Evolutionary conservation across 352 stramenopile genomes (phyloP), one percentile per base, ranked within the genome.

Genomic region (Aphanomyces euteiches): DNA sequence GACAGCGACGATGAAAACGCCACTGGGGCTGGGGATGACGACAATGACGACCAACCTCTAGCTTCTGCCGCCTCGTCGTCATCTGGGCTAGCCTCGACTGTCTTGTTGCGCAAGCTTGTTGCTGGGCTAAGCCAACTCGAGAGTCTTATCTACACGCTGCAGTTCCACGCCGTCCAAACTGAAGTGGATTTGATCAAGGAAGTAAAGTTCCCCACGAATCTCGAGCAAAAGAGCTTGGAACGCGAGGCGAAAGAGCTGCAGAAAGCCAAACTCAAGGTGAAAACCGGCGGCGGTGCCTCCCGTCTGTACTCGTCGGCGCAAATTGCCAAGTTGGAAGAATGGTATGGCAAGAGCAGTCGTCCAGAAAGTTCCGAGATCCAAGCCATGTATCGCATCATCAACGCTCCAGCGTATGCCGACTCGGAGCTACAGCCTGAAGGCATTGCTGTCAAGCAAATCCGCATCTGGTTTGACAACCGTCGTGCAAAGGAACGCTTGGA

Each of bases 311-410:
- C 85, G 37, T 90, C 84, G 47, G 89, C 88, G 69, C 87, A 95
- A 69, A 95, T 95, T 70, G 80, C 90, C 57, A 95, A 95, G 61
- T 76, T 95, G n/a, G 87, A 95, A 56, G 87, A 93, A 70, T 95
- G 87, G 87, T 95, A 95, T 60, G 82, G 90, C 72, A 87, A 89
- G 41, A 92, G 83, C 7, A 92, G 83, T 28, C 83, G 87, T 2
- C 87, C 87, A 12, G 87, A 93, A 66, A 84, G 84, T 4, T 89
- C 80, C 48, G 87, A 95, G 75, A 95, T 95, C 74, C 87, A 95
- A 67, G 83, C 84, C n/a, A 95, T 95, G 87, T 95, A 93, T 72
- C 84, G 85, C 54, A 93, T 95, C 54, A 93, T 95, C 65, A 95
- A 95, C 72, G 88, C 85, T 50, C 78, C 80, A 36, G 83, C 92